Evolutionary conservation across 768 basidiomycete genomes (phyloP), one percentile per base, ranked within the genome.

Genomic region (Mycena floridula): DNA sequence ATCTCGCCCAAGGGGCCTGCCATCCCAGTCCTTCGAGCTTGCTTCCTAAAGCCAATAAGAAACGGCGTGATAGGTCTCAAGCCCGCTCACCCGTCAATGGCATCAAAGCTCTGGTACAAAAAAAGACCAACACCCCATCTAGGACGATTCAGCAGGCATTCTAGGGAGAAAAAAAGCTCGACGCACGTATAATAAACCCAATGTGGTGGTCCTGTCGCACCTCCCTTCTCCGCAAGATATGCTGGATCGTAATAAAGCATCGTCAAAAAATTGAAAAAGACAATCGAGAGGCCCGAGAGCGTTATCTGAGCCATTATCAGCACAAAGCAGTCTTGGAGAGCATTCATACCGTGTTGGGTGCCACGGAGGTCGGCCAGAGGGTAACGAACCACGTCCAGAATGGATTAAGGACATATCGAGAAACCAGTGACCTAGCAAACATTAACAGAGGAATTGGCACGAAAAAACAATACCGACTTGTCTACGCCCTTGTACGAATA

Each of bases 1-100:
- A 98, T 85, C 62, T 99, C 89, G 15, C 96, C 96, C 25, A 98
- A 67, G 21, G 95, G 95, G 4, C 96, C 90, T n/a, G 92, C 87
- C 89, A 96, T 98, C 1, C 92, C 92, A 1, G 93, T 95, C 41
- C 95, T 69, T 50, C 96, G 71, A 18, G 96, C 96, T 64, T 99
- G 96, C 62, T 97, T 97, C 13, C 95, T 91, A 51, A 36, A 25
- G 18, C 20, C 20, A 40, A 20, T 15, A 16, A 13, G 32, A 35
- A 35, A 35, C 32, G 32, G 32, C 13, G 47, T 55, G 49, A 57
- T 48, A 41, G 47, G 50, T 24, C 45, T 12, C 43, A 47, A 15
- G 12, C 44, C 23, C 8, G 54, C 79, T 24, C 51, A 89, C 89
- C 89, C 91, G 58, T 95, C 92, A 40, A 92, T 87, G 12, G 88